Conservation (phyloP, 2,329 filamentous ascomycete genomes). For the Gremmenia infestans region DNA sequence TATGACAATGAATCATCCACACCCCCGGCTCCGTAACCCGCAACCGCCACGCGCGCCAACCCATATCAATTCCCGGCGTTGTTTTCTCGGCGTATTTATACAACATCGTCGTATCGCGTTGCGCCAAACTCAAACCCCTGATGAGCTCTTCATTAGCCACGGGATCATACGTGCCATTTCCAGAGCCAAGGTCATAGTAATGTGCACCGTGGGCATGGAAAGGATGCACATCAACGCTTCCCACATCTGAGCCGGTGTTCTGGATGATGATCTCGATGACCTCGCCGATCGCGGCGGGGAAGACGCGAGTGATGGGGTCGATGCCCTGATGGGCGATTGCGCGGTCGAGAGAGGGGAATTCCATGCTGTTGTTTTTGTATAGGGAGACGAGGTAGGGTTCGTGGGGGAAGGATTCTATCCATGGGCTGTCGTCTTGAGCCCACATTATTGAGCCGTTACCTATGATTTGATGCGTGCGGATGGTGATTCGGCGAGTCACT, state of each 20-base stretch:
- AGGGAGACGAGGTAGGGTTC: constrained; percentile 43
- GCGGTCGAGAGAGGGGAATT: constrained; percentile 38
- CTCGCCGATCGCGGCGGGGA: constrained; percentile 42
- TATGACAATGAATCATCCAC: constrained; percentile 48
- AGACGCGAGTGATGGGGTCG: constrained; percentile 38
- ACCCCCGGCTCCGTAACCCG: constrained; percentile 42
- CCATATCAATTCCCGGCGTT: constrained; percentile 30
- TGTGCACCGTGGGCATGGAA: constrained; percentile 44
- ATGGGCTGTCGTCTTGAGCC: constrained; percentile 32
- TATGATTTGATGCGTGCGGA: constrained; percentile 13
- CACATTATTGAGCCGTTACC: constrained; percentile 15
- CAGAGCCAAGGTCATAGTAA: constrained; percentile 40
- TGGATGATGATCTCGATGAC: constrained; percentile 43
- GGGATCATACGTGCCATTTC: constrained; percentile 40
- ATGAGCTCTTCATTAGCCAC: constrained; percentile 33
- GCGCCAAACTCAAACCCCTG: constrained; percentile 6
- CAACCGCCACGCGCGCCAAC: constrained; percentile 48
- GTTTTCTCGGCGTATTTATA: constrained; percentile 39
- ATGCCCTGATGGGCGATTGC: constrained; percentile 38
- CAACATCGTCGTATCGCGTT: constrained; percentile 39
- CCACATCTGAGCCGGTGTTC: constrained; percentile 33
- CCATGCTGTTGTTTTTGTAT: constrained; percentile 34
- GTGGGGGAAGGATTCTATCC: constrained; percentile 30
- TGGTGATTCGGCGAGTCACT: constrained; percentile 35
- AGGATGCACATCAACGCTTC: constrained; percentile 38